These are phyloP conservation scores for Mortierella antarctica DNA, from an alignment of 192 early-diverging fungal species.

Conservation along the genomic window DNA sequence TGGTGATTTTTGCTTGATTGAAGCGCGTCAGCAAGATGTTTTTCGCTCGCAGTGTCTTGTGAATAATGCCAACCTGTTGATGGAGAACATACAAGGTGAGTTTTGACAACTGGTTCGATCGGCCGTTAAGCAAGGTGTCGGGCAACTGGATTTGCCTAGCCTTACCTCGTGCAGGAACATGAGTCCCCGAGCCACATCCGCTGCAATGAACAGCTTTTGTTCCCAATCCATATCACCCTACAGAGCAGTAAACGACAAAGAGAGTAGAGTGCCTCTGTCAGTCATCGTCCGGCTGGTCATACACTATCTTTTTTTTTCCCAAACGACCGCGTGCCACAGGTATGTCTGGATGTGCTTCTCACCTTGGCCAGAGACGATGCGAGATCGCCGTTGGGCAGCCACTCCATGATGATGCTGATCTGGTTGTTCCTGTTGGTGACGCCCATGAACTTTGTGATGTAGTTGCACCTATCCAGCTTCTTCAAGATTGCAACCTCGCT, in stretches of 20 bases:
- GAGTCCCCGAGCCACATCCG: constrained; percentile 40
- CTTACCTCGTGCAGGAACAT: constrained; percentile 46
- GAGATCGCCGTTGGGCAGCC: constrained; percentile 48
- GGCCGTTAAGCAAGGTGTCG: neutral
- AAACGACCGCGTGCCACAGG: neutral
- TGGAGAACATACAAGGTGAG: neutral
- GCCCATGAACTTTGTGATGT: constrained; percentile 49
- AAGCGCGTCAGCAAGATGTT: constrained; percentile 41
- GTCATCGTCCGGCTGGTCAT: too few relatives aligned
- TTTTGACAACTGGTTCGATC: neutral
- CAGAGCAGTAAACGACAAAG: neutral
- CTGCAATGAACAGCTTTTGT: constrained; percentile 38
- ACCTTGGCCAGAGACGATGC: constrained; percentile 31
- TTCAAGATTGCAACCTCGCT: constrained; percentile 50
- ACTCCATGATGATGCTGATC: constrained; percentile 53
- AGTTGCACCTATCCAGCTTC: constrained; percentile 50
- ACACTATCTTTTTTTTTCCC: neutral
- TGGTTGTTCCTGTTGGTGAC: constrained; percentile 48
- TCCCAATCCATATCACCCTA: constrained; percentile 49
- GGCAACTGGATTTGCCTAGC: neutral
- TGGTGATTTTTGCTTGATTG: constrained; percentile 48
- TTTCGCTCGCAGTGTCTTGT: constrained; percentile 49
- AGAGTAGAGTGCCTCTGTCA: neutral
- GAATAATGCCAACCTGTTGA: constrained; percentile 43
- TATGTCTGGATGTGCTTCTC: neutral